phyloP scores from a whole-genome alignment of 805 yeast species.

The Suhomyces emberorum region DNA sequence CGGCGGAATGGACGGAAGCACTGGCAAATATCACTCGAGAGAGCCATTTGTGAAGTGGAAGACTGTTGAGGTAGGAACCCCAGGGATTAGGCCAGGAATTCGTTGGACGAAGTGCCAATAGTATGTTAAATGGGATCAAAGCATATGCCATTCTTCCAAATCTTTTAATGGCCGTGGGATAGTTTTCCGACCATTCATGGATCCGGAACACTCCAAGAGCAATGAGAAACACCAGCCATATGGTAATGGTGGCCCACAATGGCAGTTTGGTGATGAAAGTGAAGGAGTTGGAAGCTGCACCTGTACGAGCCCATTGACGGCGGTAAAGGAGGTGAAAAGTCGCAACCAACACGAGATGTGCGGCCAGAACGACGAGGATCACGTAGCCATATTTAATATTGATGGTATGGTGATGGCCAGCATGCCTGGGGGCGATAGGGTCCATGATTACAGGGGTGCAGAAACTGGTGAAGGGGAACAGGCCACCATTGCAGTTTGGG shows the following conservation, averaged over 20 bases:
- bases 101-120: constrained; percentile 56
- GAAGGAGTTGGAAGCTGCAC: constrained; percentile 11
- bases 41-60: constrained; percentile 68
- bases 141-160: constrained; percentile 61
- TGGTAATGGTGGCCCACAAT: constrained; percentile 27
- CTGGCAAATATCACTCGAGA: constrained; percentile 53
- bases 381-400: constrained; percentile 62
- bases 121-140: constrained; percentile 55
- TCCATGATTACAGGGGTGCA: too few relatives aligned
- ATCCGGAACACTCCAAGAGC: constrained; percentile 33
- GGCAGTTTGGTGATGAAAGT: constrained; percentile 19
- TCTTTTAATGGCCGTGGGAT: constrained; percentile 47
- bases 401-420: constrained; percentile 46
- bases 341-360: constrained; percentile 37
- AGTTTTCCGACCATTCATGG: constrained; percentile 25
- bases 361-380: constrained; percentile 39
- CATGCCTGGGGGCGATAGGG: constrained; percentile 47
- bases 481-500: too few relatives aligned
- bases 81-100: constrained; percentile 14
- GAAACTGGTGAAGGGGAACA: too few relatives aligned
- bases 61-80: constrained; percentile 50
- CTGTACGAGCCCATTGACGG: constrained; percentile 35
- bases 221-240: constrained; percentile 32
- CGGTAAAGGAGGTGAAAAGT: constrained; percentile 29
- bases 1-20: constrained; percentile 49